Evolutionary conservation across 371 early-diverging fungal genomes (phyloP), one percentile per base, ranked within the genome.

Genomic region (Rhizomucor pusillus): DNA sequence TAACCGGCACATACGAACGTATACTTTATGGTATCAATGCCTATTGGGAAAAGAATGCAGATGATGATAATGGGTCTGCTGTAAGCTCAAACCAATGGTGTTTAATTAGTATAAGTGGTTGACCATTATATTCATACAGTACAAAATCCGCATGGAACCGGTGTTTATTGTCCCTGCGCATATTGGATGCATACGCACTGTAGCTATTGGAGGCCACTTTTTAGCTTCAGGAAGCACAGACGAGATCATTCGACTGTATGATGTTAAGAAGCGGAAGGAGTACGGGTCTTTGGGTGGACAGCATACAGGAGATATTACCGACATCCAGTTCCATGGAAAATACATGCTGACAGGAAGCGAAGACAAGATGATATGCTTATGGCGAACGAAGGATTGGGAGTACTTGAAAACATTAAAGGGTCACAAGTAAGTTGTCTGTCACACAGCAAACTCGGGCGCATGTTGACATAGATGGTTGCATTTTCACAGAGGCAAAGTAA

Each of bases 191-290:
- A 94, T 98, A 69, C 93, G 92, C 56, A 78, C 92, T 14, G 80
- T 94, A 23, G 85, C 90, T 7, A 71, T 87, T 24, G 87, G 90
- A 23, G 84, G 86, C 14, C 78, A 88, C 47, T 88, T 77, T 57
- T 76, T 98, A 59, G 97, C 96, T 2, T 93, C 99, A 1, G 99
- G 99, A 13, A 91, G 95, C 63, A 88, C 94, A 6, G 99, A 98
- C 67, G 99, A 98, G 72, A 81, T 90, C 62, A 89, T 98, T 67
- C 84, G 86, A 46, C 59, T 98, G 34, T 97, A 93, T 63, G 93
- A 97, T 64, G 74, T 97, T 9, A 88, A 86, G 59, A 83, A 81
- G 34, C 85, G 91, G 50, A 91, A 91, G 59, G 97, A 97, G 64
- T 73, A 93, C 39, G 99, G 99, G 0, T 84, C 93, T 0, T 73